Conservation (phyloP, 1,139 yeast species). For the Magnusiomyces suaveolens region DNA sequence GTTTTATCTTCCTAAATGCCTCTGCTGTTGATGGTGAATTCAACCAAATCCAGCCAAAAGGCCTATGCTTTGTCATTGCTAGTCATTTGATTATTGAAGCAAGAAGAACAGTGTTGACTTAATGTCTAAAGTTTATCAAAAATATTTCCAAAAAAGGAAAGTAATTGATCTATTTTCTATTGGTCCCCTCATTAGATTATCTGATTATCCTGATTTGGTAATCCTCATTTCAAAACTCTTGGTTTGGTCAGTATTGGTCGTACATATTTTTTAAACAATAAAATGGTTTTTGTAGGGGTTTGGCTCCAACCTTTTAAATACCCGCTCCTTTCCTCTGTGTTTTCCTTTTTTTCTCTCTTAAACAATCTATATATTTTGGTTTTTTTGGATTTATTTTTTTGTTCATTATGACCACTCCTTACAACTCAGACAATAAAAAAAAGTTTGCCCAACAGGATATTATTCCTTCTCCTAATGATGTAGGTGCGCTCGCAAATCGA, state of each 20-base stretch:
- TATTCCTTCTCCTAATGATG: conserved; percentile 61
- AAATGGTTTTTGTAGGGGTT: too few species aligned
- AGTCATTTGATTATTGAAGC: too few species aligned
- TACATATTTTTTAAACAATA: not conserved
- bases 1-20: too few species aligned
- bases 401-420: not conserved
- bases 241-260: not conserved
- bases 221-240: not conserved
- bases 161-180: too few species aligned
- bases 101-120: too few species aligned
- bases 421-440: not conserved
- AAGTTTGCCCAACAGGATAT: conserved; percentile 44
- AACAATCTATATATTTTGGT: not conserved
- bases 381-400: not conserved
- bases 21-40: too few species aligned
- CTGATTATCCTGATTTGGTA: not conserved
- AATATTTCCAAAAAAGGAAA: too few species aligned
- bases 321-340: not conserved
- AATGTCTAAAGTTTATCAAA: too few species aligned
- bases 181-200: not conserved
- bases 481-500: conserved; percentile 75
- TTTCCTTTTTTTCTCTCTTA: not conserved
- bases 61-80: too few species aligned
- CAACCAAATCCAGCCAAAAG: too few species aligned
- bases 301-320: not conserved